Evolutionary conservation across 1,284 basidiomycete genomes (phyloP), one percentile per base, ranked within the genome.

Genomic region (Leccinum variabile): DNA sequence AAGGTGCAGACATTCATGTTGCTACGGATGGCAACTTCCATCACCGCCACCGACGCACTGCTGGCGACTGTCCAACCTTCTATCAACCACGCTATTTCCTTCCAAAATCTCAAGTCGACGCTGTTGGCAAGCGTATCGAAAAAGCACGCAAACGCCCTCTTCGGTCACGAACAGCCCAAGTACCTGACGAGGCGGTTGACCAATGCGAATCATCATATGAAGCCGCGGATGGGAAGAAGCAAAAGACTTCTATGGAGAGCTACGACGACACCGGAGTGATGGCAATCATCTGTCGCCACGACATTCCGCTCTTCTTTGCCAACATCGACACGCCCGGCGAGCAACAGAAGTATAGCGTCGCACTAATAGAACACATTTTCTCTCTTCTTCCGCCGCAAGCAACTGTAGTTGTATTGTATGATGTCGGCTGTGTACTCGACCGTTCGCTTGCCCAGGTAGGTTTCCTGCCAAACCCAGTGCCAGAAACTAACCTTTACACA

Each of bases 341-440:
- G 3, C 50, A 52, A 14, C 50, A 52, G 25, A 52, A 52, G 25
- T 52, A 52, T 7, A 22, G 22, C 3, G 25, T 52, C 1, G 22
- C 50, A 5, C 25, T 52, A 1, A 52, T 52, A 7, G 50, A 52
- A 28, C 37, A 41, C 14, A 9, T 78, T 3, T 74, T 76, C 49
- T 41, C 50, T 3, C 49, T 70, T 1, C 53, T 81, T 7, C 78
- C 78, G 0, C 14, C 59, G 0, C 2, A 67, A 35, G 76, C 77
- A 4, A 80, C 71, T 0, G 73, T 78, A 0, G 63, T 65, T 0
- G 66, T 71, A 0, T 60, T 78, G 0, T 81, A 81, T 59, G 75
- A 81, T 59, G 71, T 82, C 11, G 79, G 70, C 0, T 81, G 80
- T 68, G 75, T 78, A 1, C 59, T 79, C 0, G 72, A 79, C 57